phyloP scores from a whole-genome alignment of 78 protist genomes.

The Bigelowiella natans region DNA sequence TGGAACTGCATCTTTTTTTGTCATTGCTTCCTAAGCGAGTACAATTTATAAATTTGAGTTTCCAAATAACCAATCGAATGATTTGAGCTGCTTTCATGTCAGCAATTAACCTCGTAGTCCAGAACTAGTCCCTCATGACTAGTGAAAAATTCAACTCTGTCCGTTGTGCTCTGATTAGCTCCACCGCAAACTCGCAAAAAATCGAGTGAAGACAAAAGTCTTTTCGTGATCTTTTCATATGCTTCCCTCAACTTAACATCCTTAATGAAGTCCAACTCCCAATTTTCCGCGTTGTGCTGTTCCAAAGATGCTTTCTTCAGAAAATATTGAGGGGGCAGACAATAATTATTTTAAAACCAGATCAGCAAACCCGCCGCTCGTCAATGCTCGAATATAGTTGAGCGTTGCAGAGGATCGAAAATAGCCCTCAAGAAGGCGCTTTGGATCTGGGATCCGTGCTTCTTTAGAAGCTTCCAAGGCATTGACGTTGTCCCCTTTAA shows the following conservation, averaged over 20 bases:
- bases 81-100: no score
- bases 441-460: constrained; percentile 39
- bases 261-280: background rate
- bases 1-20: no score
- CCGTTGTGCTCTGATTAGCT: background rate
- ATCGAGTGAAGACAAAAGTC: background rate
- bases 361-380: background rate
- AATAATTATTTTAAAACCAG: no score
- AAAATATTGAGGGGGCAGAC: no score
- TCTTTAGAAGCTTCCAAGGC: constrained; percentile 18
- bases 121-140: constrained; percentile 56
- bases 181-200: background rate
- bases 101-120: constrained; percentile 35
- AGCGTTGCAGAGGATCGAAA: constrained; percentile 46
- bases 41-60: no score
- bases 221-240: background rate
- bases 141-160: constrained; percentile 27
- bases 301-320: no score
- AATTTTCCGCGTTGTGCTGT: background rate
- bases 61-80: no score
- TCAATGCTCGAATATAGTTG: constrained; percentile 36
- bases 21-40: no score
- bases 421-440: constrained; percentile 34
- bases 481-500: constrained; percentile 51
- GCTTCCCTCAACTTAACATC: background rate